Percentiles rank a stretch among this genome's conserved stretches.
These are phyloP conservation scores for Exophiala oligosperma DNA, from an alignment of 2,329 filamentous ascomycete genomes.

Conservation along the genomic window DNA sequence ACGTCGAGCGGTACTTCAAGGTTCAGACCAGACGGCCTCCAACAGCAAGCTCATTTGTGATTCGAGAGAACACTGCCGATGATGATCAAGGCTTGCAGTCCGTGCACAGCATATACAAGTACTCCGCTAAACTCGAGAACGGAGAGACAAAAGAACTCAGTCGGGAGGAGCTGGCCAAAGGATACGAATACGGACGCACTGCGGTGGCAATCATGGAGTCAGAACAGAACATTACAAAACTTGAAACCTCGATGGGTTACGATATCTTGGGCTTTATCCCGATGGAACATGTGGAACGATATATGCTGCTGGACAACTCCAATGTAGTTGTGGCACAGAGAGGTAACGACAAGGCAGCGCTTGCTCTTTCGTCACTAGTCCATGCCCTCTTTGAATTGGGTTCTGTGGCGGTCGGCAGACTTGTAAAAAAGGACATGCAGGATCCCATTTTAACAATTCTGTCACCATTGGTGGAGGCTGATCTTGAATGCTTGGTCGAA, in stretches of 20 bases:
- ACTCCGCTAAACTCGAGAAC: constrained; percentile 76
- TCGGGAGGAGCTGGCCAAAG: constrained; percentile 82
- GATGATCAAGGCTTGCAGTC: constrained; percentile 29
- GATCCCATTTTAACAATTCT: constrained; percentile 76
- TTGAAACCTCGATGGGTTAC: constrained; percentile 73
- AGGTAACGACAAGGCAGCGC: constrained; percentile 74
- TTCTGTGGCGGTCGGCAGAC: constrained; percentile 79
- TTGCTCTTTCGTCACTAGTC: constrained; percentile 86
- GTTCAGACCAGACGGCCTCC: constrained; percentile 75
- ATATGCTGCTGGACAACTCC: constrained; percentile 79
- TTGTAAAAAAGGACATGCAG: constrained; percentile 81
- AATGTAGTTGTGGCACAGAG: constrained; percentile 76
- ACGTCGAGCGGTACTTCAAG: constrained; percentile 87
- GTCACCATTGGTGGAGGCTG: constrained; percentile 73
- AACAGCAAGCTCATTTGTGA: constrained; percentile 74
- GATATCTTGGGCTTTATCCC: constrained; percentile 86
- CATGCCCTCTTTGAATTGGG: constrained; percentile 83
- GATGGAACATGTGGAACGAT: constrained; percentile 71
- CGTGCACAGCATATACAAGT: constrained; percentile 76
- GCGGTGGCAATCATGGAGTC: constrained; percentile 85
- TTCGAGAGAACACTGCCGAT: constrained; percentile 37
- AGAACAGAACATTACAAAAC: constrained; percentile 83
- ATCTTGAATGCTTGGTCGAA: constrained; percentile 84
- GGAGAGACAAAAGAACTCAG: constrained; percentile 81
- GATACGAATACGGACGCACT: constrained; percentile 90